phyloP scores from a whole-genome alignment of 768 basidiomycete genomes.

The Russula earlei region DNA sequence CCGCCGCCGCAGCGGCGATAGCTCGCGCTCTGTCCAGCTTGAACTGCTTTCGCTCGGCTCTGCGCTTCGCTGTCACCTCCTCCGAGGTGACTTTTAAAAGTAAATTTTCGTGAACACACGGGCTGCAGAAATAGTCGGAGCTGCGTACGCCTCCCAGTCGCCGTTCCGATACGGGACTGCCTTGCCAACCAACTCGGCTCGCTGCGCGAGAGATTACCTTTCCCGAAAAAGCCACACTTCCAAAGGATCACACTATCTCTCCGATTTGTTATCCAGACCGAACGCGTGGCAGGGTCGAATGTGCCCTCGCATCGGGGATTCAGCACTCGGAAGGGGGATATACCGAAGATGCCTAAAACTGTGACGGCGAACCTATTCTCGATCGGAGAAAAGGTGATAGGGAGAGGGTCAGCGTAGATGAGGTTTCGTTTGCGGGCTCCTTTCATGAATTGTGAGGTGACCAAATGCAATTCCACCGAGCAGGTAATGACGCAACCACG shows the following conservation, averaged over 20 bases:
- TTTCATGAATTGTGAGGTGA: too few relatives aligned
- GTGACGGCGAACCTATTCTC: conserved; percentile 33
- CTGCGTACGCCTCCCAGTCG: conserved; percentile 53
- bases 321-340: conserved; percentile 47
- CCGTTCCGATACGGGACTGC: conserved; percentile 51
- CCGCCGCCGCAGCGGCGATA: conserved; percentile 70
- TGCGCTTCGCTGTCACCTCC: conserved; percentile 79
- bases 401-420: conserved; percentile 66
- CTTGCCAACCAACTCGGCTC: conserved; percentile 90
- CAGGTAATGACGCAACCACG: too few relatives aligned
- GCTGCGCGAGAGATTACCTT: conserved; percentile 88
- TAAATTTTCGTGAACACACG: not conserved
- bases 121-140: conserved; percentile 19
- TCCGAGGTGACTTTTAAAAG: conserved; percentile 70
- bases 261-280: conserved; percentile 71
- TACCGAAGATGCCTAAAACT: conserved; percentile 35
- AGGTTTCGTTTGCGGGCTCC: conserved; percentile 43
- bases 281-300: conserved; percentile 72
- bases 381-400: conserved; percentile 40
- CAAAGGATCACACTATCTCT: conserved; percentile 67
- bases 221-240: conserved; percentile 92
- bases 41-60: conserved; percentile 84
- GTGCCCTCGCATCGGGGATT: conserved; percentile 70
- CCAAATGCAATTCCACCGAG: too few relatives aligned
- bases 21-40: conserved; percentile 88